Evolutionary conservation across 768 basidiomycete genomes (phyloP), one percentile per base, ranked within the genome.

Genomic region (Auriscalpium microsporum): DNA sequence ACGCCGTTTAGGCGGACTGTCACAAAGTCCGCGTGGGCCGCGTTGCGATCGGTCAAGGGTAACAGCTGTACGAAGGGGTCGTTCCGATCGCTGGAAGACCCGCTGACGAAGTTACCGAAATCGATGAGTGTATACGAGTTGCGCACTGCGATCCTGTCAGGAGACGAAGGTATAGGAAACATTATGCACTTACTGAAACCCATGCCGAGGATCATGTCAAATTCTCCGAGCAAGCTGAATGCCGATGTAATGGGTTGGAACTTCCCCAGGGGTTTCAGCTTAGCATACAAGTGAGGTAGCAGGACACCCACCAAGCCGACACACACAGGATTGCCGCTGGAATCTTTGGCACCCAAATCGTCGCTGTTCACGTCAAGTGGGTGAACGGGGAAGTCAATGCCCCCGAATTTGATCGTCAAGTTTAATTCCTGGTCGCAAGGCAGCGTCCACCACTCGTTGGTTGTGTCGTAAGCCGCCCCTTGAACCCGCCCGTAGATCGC

Each of bases 231-330:
- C 44, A 88, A 59, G 72, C 85, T 84, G 71, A 90, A 88, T 5
- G 87, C 86, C 4, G 82, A 80, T 13, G 87, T 87, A 59, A 90
- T 87, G 2, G 88, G 89, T 75, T 91, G 89, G 75, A 88, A 91
- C 80, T 88, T 60, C 38, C 13, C 34, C n/a, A 55, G 11, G 33
- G 21, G 42, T 23, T 10, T 68, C 48, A 65, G 56, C 57, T 40
- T 44, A 48, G 8, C 17, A 36, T 54, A 8, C 34, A 28, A 45
- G 33, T 34, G 0, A 56, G 35, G 42, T 10, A 21, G 4, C 16
- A 47, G 17, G 34, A 28, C 34, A 76, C 84, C 65, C 65, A 88
- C 86, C 50, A 84, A 73, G 14, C 88, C 87, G 54, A 84, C 73
- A 66, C 87, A 90, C 1, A 79, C 76, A 53, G 75, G 67, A 58